Evolutionary conservation across 2,329 filamentous ascomycete genomes (phyloP).

Genomic region (Sphaceloma murrayae): DNA sequence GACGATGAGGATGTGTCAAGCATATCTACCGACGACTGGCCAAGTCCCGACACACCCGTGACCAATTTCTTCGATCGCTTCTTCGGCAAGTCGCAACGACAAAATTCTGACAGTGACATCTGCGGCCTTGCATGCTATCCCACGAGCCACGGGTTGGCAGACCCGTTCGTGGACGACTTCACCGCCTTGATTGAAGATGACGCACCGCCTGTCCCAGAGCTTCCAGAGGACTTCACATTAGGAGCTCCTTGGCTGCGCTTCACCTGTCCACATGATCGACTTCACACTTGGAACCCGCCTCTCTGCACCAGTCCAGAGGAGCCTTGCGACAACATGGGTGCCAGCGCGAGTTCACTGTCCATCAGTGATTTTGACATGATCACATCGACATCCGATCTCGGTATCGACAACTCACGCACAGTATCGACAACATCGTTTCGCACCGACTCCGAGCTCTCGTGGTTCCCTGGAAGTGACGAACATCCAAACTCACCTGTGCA

Average conservation of each 20-base stretch:
- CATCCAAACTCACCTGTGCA: constrained; percentile 6
- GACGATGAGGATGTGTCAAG: constrained; percentile 10
- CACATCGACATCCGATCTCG: constrained; percentile 4
- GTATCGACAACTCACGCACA: too few relatives aligned
- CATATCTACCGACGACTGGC: constrained; percentile 9
- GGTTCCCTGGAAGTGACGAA: background rate
- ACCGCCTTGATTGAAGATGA: background rate
- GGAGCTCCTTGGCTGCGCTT: constrained; percentile 6
- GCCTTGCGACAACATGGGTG: background rate
- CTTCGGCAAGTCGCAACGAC: background rate
- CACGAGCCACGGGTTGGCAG: background rate
- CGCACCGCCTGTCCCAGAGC: background rate
- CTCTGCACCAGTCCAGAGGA: background rate
- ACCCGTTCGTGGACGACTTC: background rate
- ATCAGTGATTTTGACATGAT: constrained; percentile 3
- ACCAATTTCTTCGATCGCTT: constrained; percentile 14
- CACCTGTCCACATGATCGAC: background rate
- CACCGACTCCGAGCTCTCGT: background rate
- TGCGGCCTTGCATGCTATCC: too few relatives aligned
- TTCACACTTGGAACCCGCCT: constrained; percentile 3
- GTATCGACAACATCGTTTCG: too few relatives aligned
- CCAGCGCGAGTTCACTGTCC: too few relatives aligned
- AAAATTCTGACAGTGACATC: background rate
- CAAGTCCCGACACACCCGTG: constrained; percentile 5
- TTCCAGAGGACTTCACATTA: background rate